Base-by-base conservation (phyloP, 495 filamentous ascomycete genomes). In the Melanomma pulvis-pyrius region DNA sequence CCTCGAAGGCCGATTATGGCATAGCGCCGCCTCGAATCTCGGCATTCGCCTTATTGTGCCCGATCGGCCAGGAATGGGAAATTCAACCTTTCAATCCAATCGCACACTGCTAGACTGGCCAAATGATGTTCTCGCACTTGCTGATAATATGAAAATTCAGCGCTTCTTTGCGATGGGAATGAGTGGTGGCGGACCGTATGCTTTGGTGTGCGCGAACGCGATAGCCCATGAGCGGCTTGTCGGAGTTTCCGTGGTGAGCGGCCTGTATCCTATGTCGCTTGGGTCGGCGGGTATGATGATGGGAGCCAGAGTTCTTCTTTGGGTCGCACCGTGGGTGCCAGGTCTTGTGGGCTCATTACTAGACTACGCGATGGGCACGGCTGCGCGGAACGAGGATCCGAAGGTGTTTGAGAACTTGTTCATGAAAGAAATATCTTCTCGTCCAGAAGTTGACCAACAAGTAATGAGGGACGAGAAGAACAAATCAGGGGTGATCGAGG, bases 21-120 rank as follows among this genome's bases (percentile, higher is more conserved):
- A 60, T 25, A 6, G 21, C 3, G 46, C 57, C 24, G 57, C 57
- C 19, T 13, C 21, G 22, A 49, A 49, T 25, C 41, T 60, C 15
- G 22, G 29, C 57, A 12, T 60, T 12, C 57, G 57, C 25, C 19
- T 60, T 9, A 22, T 60, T 22, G 39, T 32, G 1, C 41, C 46
- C 15, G 57, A 60, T 19, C 57, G 57, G 25, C 57, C 57, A 2
- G 57, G 57, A 1, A 29, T 60, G 24, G 57, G 57, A 13, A 49
- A 60, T 44, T 60, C 57, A 19, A 29, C 41, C 8, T 60, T 49
- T 44, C 57, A 60, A 22, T 44, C 41, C 22, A 49, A 49, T 19
- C 57, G 57, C 25, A 60, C 41, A 17, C 34, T 41, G 34, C n/a
- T n/a, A n/a, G 57, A 67, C 56, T 67, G 57, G 64, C 64, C 57